Conservation (phyloP, 2,329 filamentous ascomycete species). For the Lasiodiplodia gonubiensis region DNA sequence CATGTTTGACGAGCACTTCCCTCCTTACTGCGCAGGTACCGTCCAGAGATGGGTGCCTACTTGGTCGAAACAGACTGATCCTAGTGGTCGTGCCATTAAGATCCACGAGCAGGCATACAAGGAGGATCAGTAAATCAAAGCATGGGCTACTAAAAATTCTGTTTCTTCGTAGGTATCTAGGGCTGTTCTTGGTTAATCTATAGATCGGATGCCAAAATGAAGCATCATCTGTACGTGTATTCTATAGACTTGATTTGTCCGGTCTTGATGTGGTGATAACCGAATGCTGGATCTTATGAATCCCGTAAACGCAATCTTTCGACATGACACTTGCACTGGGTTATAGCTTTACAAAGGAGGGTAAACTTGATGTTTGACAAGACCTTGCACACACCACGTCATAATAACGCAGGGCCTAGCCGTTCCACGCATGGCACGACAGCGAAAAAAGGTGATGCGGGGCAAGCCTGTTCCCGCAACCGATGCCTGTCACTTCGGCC, state of each 20-base stretch:
- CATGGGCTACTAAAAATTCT: not conserved
- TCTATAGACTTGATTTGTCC: not conserved
- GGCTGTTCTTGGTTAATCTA: not conserved
- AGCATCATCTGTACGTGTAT: not conserved
- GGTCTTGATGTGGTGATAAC: not conserved
- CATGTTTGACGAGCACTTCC: conserved; percentile 99
- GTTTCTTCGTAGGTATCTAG: not conserved
- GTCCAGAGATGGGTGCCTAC: conserved; percentile 97
- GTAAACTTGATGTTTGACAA: not conserved
- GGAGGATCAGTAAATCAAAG: conserved; percentile 27
- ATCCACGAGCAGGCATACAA: conserved; percentile 36
- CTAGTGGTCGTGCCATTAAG: conserved; percentile 68
- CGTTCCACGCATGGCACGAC: not conserved
- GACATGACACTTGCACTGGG: too few relatives aligned
- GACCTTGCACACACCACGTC: not conserved
- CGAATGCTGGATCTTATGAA: too few relatives aligned
- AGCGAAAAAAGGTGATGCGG: not conserved
- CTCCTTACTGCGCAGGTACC: conserved; percentile 84
- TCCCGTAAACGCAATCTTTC: too few relatives aligned
- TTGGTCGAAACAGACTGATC: conserved; percentile 96
- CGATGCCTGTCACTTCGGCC: not conserved
- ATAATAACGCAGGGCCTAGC: not conserved
- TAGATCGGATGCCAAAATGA: not conserved
- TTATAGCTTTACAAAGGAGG: too few relatives aligned
- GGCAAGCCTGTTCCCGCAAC: not conserved